phyloP scores from a whole-genome alignment of 1,284 basidiomycete species.

The Singerocomus inundabilis region DNA sequence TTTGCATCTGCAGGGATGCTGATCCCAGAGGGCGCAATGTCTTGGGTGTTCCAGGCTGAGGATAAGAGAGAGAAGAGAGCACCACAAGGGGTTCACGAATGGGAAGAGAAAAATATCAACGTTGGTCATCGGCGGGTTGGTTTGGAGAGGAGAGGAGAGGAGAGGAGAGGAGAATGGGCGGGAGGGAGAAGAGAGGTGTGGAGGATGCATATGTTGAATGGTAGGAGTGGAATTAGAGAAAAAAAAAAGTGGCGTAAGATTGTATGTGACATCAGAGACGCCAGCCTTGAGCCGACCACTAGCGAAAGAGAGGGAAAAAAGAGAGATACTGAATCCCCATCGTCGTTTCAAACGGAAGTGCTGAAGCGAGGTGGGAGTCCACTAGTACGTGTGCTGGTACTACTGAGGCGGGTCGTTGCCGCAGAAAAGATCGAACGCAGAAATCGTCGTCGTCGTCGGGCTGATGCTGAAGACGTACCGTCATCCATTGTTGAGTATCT shows the following conservation, averaged over 20 bases:
- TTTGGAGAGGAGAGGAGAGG: constrained; percentile 30
- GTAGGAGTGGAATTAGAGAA: constrained; percentile 1
- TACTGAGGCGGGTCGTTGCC: constrained; percentile 42
- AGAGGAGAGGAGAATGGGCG: constrained; percentile 10
- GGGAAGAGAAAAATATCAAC: constrained; percentile 30
- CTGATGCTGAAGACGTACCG: constrained; percentile 78
- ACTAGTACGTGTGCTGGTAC: constrained; percentile 30
- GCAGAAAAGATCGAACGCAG: constrained; percentile 36
- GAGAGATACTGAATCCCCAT: constrained; percentile 22
- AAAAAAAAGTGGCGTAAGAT: constrained; percentile 14
- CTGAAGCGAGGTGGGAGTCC: constrained; percentile 32
- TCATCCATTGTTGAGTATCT: constrained; percentile 62
- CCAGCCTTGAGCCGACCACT: constrained; percentile 35
- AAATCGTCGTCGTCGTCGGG: constrained; percentile 43
- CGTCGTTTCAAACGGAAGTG: constrained; percentile 28
- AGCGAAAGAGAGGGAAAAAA: constrained; percentile 15
- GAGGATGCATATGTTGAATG: constrained; percentile 4
- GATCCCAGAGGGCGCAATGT: constrained; percentile 67
- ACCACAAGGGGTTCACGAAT: constrained; percentile 17
- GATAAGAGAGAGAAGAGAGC: constrained; percentile 6
- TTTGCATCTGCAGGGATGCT: constrained; percentile 64
- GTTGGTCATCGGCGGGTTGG: constrained; percentile 32
- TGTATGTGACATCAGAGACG: constrained; percentile 17
- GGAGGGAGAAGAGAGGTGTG: constrained; percentile 1
- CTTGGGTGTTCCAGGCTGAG: constrained; percentile 78